phyloP scores from a whole-genome alignment of 495 filamentous ascomycete species.

The Cenococcum geophilum region DNA sequence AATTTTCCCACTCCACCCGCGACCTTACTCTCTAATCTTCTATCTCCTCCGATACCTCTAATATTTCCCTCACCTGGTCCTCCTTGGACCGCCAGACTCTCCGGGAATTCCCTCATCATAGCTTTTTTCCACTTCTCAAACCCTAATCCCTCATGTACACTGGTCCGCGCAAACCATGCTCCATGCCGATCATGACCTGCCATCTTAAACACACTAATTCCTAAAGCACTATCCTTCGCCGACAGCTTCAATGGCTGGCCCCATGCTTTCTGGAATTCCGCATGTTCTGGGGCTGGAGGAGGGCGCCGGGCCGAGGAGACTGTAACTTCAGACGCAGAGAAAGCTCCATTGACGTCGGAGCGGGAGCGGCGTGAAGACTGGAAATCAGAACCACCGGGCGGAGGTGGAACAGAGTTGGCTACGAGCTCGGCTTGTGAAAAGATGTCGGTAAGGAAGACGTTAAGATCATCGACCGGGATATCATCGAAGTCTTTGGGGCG shows the following conservation, averaged over 20 bases:
- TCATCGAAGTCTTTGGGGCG: constrained; percentile 60
- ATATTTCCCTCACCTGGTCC: constrained; percentile 64
- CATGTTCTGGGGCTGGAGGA: constrained; percentile 44
- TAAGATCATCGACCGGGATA: constrained; percentile 50
- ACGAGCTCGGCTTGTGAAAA: constrained; percentile 62
- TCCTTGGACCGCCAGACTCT: constrained; percentile 54
- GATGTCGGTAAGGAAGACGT: constrained; percentile 51
- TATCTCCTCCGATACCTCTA: constrained; percentile 77
- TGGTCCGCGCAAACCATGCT: constrained; percentile 82
- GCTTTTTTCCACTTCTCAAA: constrained; percentile 65
- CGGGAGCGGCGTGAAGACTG: constrained; percentile 36
- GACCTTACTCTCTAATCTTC: constrained; percentile 53
- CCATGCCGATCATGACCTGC: constrained; percentile 72
- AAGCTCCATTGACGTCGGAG: constrained; percentile 39
- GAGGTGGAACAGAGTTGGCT: constrained; percentile 69
- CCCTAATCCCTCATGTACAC: constrained; percentile 67
- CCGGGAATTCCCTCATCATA: constrained; percentile 55
- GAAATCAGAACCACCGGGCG: constrained; percentile 37
- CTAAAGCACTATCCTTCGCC: constrained; percentile 66
- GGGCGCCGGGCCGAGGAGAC: constrained; percentile 49
- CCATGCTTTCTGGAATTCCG: constrained; percentile 71
- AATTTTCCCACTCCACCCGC: constrained; percentile 52
- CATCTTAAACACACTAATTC: constrained; percentile 74
- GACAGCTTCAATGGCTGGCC: constrained; percentile 70
- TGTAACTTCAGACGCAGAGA: constrained; percentile 44